Evolutionary conservation across 192 early-diverging fungal genomes (phyloP), one percentile per base, ranked within the genome.

Genomic region (Cladochytrium replicatum): DNA sequence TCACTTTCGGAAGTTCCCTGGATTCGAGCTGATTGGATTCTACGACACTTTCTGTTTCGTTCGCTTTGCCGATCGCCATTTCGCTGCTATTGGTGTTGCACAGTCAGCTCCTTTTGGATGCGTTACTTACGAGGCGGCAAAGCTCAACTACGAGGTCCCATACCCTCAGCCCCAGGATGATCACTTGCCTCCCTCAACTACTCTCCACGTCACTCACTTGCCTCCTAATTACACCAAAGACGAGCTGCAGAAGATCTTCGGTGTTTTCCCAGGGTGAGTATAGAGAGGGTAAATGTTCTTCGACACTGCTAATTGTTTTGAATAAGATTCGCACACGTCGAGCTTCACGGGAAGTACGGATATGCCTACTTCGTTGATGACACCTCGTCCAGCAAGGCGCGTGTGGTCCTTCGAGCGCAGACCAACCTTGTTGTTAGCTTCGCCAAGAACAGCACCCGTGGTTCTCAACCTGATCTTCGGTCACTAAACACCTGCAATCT

Each of bases 41-140:
- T 62, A 62, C 39, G 60, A 62, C 28, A 40, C 51, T 49, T 62
- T 46, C 55, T 62, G 60, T 39, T 62, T 62, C 31, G 60, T 62
- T 22, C 53, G 60, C 41, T 62, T 62, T 32, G 29, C 23, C 2
- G 21, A 34, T 22, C 22, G 13, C 29, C n/a, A n/a, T n/a, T n/a
- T n/a, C n/a, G n/a, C n/a, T n/a, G n/a, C n/a, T n/a, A n/a, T n/a
- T n/a, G n/a, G n/a, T n/a, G n/a, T n/a, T n/a, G 17, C 13, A 13
- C 41, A 51, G 11, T n/a, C 37, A 15, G 48, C 54, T 29, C 60
- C 60, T 1, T 15, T 25, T 13, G 60, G 60, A 9, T 41, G 54
- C 59, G 44, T 57, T 28, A 62, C 54, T 6, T 28, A 52, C 11
- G 60, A 62, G 28, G 24, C 48, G 5, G 60, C 60, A 13, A 57